Evolutionary conservation across 2,329 filamentous ascomycete species (phyloP).

Genomic region (Neopestalotiopsis sp.): DNA sequence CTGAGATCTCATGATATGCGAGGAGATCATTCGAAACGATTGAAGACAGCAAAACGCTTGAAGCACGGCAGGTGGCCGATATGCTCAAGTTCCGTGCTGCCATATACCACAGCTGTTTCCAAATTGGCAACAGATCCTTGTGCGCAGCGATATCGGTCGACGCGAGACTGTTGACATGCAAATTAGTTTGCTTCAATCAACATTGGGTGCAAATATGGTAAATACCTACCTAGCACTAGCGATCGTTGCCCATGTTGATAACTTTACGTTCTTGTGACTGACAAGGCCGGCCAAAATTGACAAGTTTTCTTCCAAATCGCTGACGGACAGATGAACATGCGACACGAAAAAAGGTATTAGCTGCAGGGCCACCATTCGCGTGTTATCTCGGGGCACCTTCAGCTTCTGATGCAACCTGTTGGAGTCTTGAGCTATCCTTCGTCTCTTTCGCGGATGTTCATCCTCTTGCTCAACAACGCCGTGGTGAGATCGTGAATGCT

Average conservation of each 20-base stretch:
- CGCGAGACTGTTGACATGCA: conserved; percentile 46
- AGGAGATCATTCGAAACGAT: conserved; percentile 72
- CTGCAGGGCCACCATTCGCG: conserved; percentile 59
- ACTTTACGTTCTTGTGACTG: conserved; percentile 69
- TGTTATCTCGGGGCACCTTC: conserved; percentile 46
- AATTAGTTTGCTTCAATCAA: neutral
- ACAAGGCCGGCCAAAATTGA: conserved; percentile 62
- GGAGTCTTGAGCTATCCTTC: conserved; percentile 46
- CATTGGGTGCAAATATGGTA: neutral
- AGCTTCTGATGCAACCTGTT: conserved; percentile 56
- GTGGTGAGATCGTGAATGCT: conserved; percentile 28
- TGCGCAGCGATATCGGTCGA: conserved; percentile 44
- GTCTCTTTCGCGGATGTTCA: conserved; percentile 58
- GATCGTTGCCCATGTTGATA: conserved; percentile 83
- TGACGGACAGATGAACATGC: conserved; percentile 47
- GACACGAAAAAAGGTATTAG: conserved; percentile 62
- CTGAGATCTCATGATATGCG: conserved; percentile 67
- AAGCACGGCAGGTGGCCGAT: conserved; percentile 73
- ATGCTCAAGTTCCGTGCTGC: conserved; percentile 74
- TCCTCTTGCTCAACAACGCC: conserved; percentile 29
- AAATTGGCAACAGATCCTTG: conserved; percentile 52
- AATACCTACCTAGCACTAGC: conserved; percentile 74
- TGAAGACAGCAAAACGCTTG: conserved; percentile 73
- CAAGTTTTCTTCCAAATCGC: conserved; percentile 61
- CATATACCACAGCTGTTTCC: conserved; percentile 79